Percentiles rank a stretch among this genome's conserved stretches.
phyloP scores from a whole-genome alignment of 1,284 basidiomycete species.

The Inonotus hispidus region DNA sequence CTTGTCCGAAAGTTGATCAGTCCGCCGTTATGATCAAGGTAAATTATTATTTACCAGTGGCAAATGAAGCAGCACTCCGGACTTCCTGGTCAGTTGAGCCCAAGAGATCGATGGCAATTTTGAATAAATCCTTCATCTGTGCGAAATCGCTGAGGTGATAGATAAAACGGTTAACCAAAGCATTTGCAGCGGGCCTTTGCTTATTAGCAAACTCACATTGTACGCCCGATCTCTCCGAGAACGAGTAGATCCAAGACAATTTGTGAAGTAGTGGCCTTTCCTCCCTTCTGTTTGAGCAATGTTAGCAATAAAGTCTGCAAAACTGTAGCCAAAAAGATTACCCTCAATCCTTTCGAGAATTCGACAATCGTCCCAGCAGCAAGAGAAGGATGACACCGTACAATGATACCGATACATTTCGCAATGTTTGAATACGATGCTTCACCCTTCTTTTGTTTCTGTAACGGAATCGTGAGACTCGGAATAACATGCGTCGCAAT shows the following conservation, averaged over 20 bases:
- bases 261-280: constrained; percentile 61
- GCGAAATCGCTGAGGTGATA: constrained; percentile 67
- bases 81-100: constrained; percentile 76
- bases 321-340: constrained; percentile 23
- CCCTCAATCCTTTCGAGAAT: constrained; percentile 76
- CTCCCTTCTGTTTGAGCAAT: constrained; percentile 38
- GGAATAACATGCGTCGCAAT: constrained; percentile 75
- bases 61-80: constrained; percentile 85
- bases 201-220: constrained; percentile 52
- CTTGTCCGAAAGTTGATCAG: constrained; percentile 33
- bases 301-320: constrained; percentile 9
- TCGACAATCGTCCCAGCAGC: constrained; percentile 77
- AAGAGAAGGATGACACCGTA: constrained; percentile 60
- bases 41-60: constrained; percentile 58
- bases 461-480: constrained; percentile 56
- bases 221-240: constrained; percentile 86
- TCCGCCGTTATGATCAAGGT: neutral
- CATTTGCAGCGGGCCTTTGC: constrained; percentile 6
- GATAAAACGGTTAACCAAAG: neutral
- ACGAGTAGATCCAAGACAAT: constrained; percentile 82
- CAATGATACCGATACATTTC: constrained; percentile 77
- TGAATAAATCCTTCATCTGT: constrained; percentile 69
- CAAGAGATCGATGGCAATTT: constrained; percentile 70
- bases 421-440: constrained; percentile 67
- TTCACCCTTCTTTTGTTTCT: constrained; percentile 52